Evolutionary conservation across 2,329 filamentous ascomycete genomes (phyloP).

Genomic region (Pyrenophora graminea): DNA sequence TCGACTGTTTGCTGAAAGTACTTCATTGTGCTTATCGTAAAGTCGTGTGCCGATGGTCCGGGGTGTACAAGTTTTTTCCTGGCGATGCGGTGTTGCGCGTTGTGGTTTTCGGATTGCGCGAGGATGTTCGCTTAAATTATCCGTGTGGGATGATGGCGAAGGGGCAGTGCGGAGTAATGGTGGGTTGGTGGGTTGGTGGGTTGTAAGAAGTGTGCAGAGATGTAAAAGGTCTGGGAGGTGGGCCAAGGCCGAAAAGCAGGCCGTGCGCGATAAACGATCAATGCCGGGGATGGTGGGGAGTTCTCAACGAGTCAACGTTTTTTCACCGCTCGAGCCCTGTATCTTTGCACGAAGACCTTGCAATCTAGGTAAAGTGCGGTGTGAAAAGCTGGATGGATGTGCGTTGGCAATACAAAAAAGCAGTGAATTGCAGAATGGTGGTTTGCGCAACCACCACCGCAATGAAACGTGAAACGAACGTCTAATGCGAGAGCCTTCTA

Average conservation of each 20-base stretch:
- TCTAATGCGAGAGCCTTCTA: constrained; percentile 2
- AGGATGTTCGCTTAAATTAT: not conserved
- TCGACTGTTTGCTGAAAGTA: constrained; percentile 89
- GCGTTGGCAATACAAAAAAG: constrained; percentile 8
- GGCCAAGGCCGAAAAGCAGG: constrained; percentile 23
- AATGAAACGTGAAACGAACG: constrained; percentile 2
- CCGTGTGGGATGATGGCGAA: constrained; percentile 8
- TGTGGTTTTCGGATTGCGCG: not conserved
- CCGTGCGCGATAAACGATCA: constrained; percentile 20
- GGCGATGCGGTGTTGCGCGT: constrained; percentile 7
- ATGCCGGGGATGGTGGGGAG: constrained; percentile 20
- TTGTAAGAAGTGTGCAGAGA: constrained; percentile 12
- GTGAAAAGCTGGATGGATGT: constrained; percentile 4
- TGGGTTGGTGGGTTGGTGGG: constrained; percentile 1
- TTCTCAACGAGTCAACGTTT: constrained; percentile 9
- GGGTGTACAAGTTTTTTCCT: not conserved
- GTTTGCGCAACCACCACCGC: not conserved
- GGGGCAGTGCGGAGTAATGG: constrained; percentile 7
- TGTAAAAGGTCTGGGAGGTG: constrained; percentile 17
- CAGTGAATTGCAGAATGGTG: not conserved
- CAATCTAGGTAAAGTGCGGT: constrained; percentile 4
- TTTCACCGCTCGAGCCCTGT: constrained; percentile 16
- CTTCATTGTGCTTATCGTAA: constrained; percentile 86
- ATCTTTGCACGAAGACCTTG: not conserved
- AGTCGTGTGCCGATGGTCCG: constrained; percentile 21